Conservation (phyloP, 805 yeast species). For the Ogataea salicorniae region DNA sequence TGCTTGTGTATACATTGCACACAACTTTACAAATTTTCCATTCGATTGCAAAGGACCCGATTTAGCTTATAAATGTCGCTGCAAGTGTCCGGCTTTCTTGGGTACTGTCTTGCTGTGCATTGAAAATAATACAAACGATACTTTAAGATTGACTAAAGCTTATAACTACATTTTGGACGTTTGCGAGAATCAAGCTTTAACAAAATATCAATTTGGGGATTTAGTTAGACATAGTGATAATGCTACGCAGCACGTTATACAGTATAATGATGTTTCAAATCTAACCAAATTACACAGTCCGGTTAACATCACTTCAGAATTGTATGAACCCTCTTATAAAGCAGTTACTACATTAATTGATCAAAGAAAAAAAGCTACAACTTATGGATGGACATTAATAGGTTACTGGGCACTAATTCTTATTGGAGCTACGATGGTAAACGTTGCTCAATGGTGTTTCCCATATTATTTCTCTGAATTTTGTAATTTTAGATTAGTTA, state of each 20-base stretch:
- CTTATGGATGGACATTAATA: conserved; percentile 24
- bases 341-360: conserved; percentile 25
- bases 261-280: conserved; percentile 8
- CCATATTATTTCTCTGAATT: conserved; percentile 26
- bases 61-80: conserved; percentile 31
- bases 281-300: conserved; percentile 24
- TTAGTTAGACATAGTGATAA: conserved; percentile 26
- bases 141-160: conserved; percentile 26
- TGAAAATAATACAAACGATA: conserved; percentile 25
- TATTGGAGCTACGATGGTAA: conserved; percentile 21
- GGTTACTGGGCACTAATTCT: conserved; percentile 31
- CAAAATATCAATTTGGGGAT: conserved; percentile 24
- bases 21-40: conserved; percentile 29
- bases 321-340: conserved; percentile 23
- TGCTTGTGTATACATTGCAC: conserved; percentile 32
- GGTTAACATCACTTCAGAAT: conserved; percentile 18
- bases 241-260: conserved; percentile 21
- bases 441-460: conserved; percentile 32
- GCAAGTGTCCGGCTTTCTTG: conserved; percentile 29
- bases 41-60: conserved; percentile 31
- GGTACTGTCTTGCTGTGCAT: conserved; percentile 34
- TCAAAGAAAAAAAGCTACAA: conserved; percentile 28
- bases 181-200: conserved; percentile 30
- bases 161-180: conserved; percentile 30
- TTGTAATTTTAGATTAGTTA: conserved; percentile 16